A percentile compares a stretch with the other conserved stretches of the same genome.
Evolutionary conservation across 1,284 basidiomycete species (phyloP).

Genomic region (Fomes fomentarius): DNA sequence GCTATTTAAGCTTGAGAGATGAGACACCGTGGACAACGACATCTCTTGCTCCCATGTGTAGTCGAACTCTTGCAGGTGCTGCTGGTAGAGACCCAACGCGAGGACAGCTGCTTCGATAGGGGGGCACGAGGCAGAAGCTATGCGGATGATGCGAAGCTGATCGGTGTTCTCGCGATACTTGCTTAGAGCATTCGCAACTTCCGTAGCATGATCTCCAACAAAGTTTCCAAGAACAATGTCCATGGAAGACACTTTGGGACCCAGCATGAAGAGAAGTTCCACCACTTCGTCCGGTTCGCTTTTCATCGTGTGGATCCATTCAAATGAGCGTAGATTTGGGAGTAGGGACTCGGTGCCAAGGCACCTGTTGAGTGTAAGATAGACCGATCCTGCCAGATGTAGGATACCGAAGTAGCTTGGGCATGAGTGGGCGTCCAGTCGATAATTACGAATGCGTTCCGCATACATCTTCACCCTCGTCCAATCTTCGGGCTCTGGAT

Average conservation of each 20-base stretch:
- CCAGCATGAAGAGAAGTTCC: slow-evolving; percentile 13
- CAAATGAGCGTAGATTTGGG: slow-evolving; percentile 18
- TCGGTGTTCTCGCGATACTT: slow-evolving; percentile 3
- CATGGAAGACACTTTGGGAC: slow-evolving; percentile 15
- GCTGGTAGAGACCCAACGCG: too few species aligned
- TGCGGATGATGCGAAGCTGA: slow-evolving; percentile 13
- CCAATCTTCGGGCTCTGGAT: slow-evolving; percentile 17
- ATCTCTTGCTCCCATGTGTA: slow-evolving; percentile 5
- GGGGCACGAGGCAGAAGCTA: not conserved
- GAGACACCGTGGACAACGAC: slow-evolving; percentile 5
- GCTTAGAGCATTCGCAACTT: slow-evolving; percentile 10
- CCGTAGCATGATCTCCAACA: not conserved
- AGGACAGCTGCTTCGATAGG: too few species aligned
- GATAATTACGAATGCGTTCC: slow-evolving; percentile 8
- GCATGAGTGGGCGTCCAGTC: not conserved
- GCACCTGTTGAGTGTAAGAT: slow-evolving; percentile 2
- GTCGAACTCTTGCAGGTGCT: too few species aligned
- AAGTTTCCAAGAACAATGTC: not conserved
- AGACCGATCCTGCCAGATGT: not conserved
- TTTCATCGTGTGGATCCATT: slow-evolving; percentile 7
- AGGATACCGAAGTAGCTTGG: not conserved
- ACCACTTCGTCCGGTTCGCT: slow-evolving; percentile 4
- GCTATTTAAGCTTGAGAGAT: slow-evolving; percentile 6
- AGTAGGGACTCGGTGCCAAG: slow-evolving; percentile 7
- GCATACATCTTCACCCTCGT: slow-evolving; percentile 18